phyloP scores from a whole-genome alignment of 371 early-diverging fungal genomes.

The Lichtheimia ornata region DNA sequence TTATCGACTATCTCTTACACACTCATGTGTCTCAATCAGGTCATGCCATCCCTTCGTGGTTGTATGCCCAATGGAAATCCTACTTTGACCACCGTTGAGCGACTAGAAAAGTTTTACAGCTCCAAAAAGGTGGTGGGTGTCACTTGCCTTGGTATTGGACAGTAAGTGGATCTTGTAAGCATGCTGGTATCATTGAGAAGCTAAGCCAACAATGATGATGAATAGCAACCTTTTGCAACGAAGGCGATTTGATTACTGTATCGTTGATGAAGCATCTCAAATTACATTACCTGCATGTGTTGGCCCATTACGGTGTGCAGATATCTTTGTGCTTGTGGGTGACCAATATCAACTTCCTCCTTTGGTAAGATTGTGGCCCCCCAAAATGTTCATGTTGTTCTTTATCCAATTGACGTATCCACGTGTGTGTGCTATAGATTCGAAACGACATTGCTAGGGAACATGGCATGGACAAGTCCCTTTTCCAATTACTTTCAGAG shows the following conservation, averaged over 20 bases:
- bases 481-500: conserved; percentile 83
- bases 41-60: conserved; percentile 48
- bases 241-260: conserved; percentile 94
- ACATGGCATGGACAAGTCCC: conserved; percentile 57
- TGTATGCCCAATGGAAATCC: conserved; percentile 51
- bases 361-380: conserved; percentile 61
- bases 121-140: conserved; percentile 78
- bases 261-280: conserved; percentile 99
- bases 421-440: conserved; percentile 34
- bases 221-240: conserved; percentile 59
- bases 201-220: neutral
- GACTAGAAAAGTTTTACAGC: conserved; percentile 60
- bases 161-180: conserved; percentile 53
- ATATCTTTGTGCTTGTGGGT: conserved; percentile 94
- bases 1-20: neutral
- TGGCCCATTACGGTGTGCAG: conserved; percentile 88
- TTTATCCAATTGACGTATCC: too few species aligned
- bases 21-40: conserved; percentile 22
- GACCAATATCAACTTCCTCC: conserved; percentile 99
- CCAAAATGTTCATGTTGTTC: too few species aligned
- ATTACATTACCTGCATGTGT: conserved; percentile 92
- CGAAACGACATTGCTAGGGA: conserved; percentile 53
- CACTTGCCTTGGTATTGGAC: conserved; percentile 87
- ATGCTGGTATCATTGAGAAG: neutral
- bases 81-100: conserved; percentile 52